phyloP scores from a whole-genome alignment of 805 yeast genomes.

The Hanseniaspora clermontiae region DNA sequence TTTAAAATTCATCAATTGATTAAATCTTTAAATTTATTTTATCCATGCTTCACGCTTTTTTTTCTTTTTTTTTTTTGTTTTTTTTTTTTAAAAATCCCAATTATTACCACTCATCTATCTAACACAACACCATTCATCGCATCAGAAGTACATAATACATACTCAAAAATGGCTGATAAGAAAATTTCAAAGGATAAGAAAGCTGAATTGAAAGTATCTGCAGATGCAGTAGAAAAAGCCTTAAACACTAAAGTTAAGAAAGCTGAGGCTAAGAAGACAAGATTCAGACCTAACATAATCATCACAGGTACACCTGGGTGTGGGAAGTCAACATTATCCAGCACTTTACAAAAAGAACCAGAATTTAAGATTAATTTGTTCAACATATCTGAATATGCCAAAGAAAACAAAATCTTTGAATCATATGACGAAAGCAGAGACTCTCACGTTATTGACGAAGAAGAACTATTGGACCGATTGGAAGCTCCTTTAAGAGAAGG shows the following conservation, averaged over 20 bases:
- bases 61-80: neutral
- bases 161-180: neutral
- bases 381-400: constrained; percentile 71
- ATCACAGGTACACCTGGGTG: constrained; percentile 87
- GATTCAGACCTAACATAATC: constrained; percentile 55
- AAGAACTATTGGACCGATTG: constrained; percentile 64
- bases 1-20: too few species aligned
- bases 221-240: neutral
- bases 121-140: too few species aligned
- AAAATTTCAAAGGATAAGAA: neutral
- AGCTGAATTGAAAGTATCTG: neutral
- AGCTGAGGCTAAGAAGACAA: constrained; percentile 11
- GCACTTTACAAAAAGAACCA: constrained; percentile 36
- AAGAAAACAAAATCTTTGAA: constrained; percentile 59
- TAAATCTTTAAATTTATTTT: too few species aligned
- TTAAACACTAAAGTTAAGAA: neutral
- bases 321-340: constrained; percentile 29
- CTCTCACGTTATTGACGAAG: constrained; percentile 85
- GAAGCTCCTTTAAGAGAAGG: constrained; percentile 73
- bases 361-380: constrained; percentile 47
- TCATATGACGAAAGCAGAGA: constrained; percentile 80
- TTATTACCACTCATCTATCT: neutral
- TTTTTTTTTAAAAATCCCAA: neutral
- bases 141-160: too few species aligned
- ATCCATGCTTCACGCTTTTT: too few species aligned